Evolutionary conservation across 306 rosid genomes (phyloP).

Genomic region (Biancaea sappan): DNA sequence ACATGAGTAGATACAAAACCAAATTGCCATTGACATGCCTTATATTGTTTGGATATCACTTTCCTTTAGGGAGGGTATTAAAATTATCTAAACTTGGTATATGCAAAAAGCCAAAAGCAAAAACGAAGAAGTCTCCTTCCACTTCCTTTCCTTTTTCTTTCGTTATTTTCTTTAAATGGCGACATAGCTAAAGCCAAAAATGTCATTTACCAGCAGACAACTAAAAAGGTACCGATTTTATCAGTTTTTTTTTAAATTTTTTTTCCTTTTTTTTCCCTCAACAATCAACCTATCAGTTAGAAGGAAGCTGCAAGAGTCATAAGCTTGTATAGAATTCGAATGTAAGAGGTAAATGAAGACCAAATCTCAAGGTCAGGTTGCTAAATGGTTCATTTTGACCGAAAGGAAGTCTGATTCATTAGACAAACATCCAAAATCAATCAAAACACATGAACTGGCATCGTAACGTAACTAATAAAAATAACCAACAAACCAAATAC

Average conservation of each 20-base stretch:
- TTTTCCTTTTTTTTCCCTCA: too few relatives aligned
- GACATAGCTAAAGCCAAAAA: neutral
- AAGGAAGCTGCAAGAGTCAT: neutral
- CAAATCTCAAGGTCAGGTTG: neutral
- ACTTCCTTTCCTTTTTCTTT: neutral
- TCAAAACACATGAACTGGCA: neutral
- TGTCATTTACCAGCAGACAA: neutral
- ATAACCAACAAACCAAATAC: constrained; percentile 46
- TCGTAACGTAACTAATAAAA: neutral
- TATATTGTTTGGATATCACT: neutral
- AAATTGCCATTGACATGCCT: too few relatives aligned
- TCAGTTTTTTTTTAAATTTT: neutral
- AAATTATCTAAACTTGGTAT: neutral
- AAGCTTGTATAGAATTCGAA: neutral
- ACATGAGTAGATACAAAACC: too few relatives aligned
- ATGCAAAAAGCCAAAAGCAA: neutral
- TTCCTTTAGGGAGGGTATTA: neutral
- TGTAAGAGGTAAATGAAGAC: constrained; percentile 5
- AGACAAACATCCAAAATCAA: neutral
- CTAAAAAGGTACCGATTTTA: neutral
- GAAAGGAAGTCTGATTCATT: neutral
- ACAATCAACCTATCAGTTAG: neutral
- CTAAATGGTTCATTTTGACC: neutral
- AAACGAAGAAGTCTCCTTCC: neutral
- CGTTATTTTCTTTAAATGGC: neutral